Evolutionary conservation across 345 rosid genomes (phyloP), one percentile per base, ranked within the genome.

Genomic region (Salix caprea): DNA sequence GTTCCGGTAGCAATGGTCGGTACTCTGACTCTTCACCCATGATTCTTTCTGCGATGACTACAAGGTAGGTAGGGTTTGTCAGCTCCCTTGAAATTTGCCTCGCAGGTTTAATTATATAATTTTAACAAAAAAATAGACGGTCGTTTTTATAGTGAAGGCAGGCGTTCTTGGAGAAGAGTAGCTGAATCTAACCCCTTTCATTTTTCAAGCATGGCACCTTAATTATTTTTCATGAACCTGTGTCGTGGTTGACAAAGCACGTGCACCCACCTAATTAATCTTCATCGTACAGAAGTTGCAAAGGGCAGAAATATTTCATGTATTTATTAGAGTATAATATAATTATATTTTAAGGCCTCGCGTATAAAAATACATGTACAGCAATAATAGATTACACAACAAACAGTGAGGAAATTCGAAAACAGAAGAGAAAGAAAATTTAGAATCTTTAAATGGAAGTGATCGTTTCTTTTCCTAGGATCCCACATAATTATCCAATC

Each of bases 1-100:
- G 89, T 15, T 92, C 88, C 0, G 77, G 81, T 7, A 94, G 73
- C 79, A 92, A 67, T 0, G 94, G 86, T 56, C 79, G 83, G 80
- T 89, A 85, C 79, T 73, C 80, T 2, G 42, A 52, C 1, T 19
- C 76, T 26, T 58, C 62, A 5, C 62, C 62, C 62, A 58, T 58
- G 62, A 0, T 23, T 10, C n/a, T 8, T 9, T n/a, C 26, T 3
- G 28, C 28, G 26, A 58, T 15, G 4, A 58, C 6, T 23, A 2
- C 10, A 6, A n/a, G 14, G 15, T 3, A 1, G 24, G 28, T 56
- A 56, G 62, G 62, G 28, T 58, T 58, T 58, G 28, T 23, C 62
- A 58, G 62, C 10, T 58, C 4, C 9, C n/a, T 7, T 56, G 23
- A 8, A 58, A 58, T n/a, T 58, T 34, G 62, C 10, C 62, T 1